Conservation (phyloP, 2,329 filamentous ascomycete species). For the Fusarium irregulare region DNA sequence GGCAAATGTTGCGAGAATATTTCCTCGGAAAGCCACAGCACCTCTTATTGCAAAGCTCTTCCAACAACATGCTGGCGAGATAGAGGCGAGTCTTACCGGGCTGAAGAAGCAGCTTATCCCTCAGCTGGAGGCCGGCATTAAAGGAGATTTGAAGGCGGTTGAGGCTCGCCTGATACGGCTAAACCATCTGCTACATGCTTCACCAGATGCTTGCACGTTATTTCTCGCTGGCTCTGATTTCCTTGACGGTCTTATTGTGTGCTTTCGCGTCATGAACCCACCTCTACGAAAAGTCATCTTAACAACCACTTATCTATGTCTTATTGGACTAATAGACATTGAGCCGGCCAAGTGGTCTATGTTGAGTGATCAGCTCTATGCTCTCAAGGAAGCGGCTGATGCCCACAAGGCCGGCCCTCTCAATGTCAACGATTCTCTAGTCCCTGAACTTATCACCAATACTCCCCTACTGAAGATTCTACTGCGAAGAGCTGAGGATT, state of each 20-base stretch:
- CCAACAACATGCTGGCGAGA: constrained; percentile 58
- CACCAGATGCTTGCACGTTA: constrained; percentile 66
- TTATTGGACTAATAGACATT: constrained; percentile 76
- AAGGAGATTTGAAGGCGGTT: constrained; percentile 64
- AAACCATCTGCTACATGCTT: constrained; percentile 73
- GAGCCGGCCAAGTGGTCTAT: constrained; percentile 77
- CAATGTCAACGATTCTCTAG: constrained; percentile 75
- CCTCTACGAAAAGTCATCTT: constrained; percentile 75
- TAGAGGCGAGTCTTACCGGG: constrained; percentile 67
- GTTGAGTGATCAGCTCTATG: constrained; percentile 85
- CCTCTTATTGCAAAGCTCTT: constrained; percentile 64
- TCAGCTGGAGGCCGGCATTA: constrained; percentile 70
- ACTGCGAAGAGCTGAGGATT: constrained; percentile 62
- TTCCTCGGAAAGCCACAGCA: constrained; percentile 70
- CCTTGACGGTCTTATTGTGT: constrained; percentile 77
- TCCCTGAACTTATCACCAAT: constrained; percentile 82
- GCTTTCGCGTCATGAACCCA: constrained; percentile 73
- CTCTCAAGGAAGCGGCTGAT: constrained; percentile 77
- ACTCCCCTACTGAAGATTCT: constrained; percentile 79
- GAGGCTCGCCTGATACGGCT: constrained; percentile 67
- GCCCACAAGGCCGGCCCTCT: constrained; percentile 67
- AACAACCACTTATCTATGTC: constrained; percentile 78
- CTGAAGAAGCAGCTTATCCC: constrained; percentile 72
- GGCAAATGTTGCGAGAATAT: constrained; percentile 73
- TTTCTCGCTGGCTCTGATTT: constrained; percentile 90